A percentile compares a stretch with the other conserved stretches of the same genome.
phyloP scores from a whole-genome alignment of 148 eudicot genomes.

The Camellia lanceoleosa region DNA sequence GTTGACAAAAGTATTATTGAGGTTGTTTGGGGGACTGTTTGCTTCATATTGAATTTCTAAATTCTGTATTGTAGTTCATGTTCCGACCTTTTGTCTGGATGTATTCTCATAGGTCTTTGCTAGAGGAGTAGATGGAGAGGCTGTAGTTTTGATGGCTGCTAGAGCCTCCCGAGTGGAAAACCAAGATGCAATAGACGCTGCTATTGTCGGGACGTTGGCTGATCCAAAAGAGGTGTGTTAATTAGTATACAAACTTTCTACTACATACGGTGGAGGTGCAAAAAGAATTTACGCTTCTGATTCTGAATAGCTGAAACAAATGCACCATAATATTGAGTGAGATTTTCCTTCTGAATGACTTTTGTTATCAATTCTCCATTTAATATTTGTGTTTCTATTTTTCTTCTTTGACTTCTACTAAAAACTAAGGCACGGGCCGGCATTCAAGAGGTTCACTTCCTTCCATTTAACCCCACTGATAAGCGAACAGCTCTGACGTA shows the following conservation, averaged over 20 bases:
- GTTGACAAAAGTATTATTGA: conserved; percentile 45
- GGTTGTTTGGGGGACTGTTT: conserved; percentile 22
- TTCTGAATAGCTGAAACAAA: background rate
- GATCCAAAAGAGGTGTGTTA: conserved; percentile 51
- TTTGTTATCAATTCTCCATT: background rate
- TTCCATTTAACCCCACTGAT: conserved; percentile 56
- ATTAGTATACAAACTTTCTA: background rate
- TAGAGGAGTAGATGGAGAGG: conserved; percentile 44
- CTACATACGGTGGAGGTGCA: background rate
- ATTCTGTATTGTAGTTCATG: background rate
- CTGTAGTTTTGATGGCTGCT: conserved; percentile 63
- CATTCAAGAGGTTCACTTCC: conserved; percentile 56
- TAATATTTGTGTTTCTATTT: background rate
- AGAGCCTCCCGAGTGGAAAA: conserved; percentile 66
- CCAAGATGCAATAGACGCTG: conserved; percentile 61
- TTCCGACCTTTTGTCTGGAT: background rate
- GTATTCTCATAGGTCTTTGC: conserved; percentile 36
- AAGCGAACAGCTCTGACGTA: conserved; percentile 60
- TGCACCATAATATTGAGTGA: background rate
- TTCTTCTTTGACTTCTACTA: background rate
- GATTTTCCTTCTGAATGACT: background rate
- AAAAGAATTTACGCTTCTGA: background rate
- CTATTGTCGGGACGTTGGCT: conserved; percentile 50
- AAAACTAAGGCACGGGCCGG: conserved; percentile 49
- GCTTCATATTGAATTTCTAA: background rate